phyloP scores from a whole-genome alignment of 2,329 filamentous ascomycete species.

The Mollisia scopiformis region DNA sequence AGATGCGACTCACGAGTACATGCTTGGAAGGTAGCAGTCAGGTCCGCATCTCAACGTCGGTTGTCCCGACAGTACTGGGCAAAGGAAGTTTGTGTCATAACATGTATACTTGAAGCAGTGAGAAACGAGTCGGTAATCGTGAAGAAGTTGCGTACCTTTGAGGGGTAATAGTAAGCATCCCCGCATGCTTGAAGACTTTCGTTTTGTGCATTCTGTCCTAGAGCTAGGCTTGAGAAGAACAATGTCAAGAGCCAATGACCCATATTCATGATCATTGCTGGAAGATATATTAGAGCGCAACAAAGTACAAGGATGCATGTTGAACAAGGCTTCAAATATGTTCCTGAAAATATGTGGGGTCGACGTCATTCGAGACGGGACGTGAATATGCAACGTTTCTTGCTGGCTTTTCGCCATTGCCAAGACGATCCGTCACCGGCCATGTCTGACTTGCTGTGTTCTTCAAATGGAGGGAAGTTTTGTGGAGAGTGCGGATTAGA shows the following conservation, averaged over 20 bases:
- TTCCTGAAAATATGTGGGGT: neutral
- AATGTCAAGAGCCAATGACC: neutral
- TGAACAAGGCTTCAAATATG: neutral
- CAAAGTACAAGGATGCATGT: neutral
- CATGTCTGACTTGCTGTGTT: neutral
- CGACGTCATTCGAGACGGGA: slow-evolving; percentile 6
- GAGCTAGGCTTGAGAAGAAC: neutral
- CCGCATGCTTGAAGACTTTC: slow-evolving; percentile 13
- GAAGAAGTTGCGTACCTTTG: slow-evolving; percentile 10
- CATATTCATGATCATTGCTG: neutral
- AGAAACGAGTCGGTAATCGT: neutral
- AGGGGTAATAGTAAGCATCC: slow-evolving; percentile 19
- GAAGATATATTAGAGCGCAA: neutral
- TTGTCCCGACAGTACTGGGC: slow-evolving; percentile 38
- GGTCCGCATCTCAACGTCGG: slow-evolving; percentile 39
- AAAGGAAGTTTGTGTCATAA: slow-evolving; percentile 41
- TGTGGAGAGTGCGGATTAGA: slow-evolving; percentile 10
- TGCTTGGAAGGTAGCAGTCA: slow-evolving; percentile 39
- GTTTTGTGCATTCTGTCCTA: neutral
- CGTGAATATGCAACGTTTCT: neutral
- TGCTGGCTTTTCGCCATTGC: neutral
- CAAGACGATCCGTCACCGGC: slow-evolving; percentile 5
- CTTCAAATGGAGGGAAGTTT: neutral
- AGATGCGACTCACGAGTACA: slow-evolving; percentile 34
- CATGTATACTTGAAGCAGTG: slow-evolving; percentile 38